Conservation (phyloP, 2,329 filamentous ascomycete genomes). For the Colletotrichum chlorophyti region DNA sequence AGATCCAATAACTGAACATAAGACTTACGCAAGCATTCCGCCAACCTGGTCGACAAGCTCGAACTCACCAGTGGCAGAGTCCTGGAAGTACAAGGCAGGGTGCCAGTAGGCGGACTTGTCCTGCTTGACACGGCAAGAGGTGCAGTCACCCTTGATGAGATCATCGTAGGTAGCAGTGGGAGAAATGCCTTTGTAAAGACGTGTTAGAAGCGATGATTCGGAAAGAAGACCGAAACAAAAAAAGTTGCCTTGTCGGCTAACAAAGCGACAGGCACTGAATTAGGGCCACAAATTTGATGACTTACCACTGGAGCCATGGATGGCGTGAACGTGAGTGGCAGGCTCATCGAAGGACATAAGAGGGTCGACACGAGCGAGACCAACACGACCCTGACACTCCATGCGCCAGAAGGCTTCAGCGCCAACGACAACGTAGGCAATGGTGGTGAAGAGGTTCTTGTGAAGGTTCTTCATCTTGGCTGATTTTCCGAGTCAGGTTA, state of each 20-base stretch:
- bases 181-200: constrained; percentile 70
- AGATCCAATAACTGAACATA: too few species aligned
- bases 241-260: too few species aligned
- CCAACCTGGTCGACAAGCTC: constrained; percentile 77
- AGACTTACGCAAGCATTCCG: constrained; percentile 82
- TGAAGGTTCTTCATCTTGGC: constrained; percentile 19
- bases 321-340: constrained; percentile 73
- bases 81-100: constrained; percentile 79
- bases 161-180: constrained; percentile 61
- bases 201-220: constrained; percentile 31
- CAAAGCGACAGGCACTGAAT: neutral
- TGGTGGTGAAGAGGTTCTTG: neutral
- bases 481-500: constrained; percentile 29
- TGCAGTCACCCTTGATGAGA: constrained; percentile 71
- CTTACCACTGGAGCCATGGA: constrained; percentile 81
- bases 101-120: constrained; percentile 93
- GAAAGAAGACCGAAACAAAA: too few species aligned
- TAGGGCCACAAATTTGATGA: constrained; percentile 29
- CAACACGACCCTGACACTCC: constrained; percentile 76
- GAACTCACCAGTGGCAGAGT: constrained; percentile 67
- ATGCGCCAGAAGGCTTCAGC: constrained; percentile 86
- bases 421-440: constrained; percentile 27
- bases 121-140: constrained; percentile 79
- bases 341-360: constrained; percentile 68
- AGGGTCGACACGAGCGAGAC: constrained; percentile 78